Evolutionary conservation across 140 eudicot species (phyloP), one percentile per base, ranked within the genome.

Genomic region (Senecio squalidus): DNA sequence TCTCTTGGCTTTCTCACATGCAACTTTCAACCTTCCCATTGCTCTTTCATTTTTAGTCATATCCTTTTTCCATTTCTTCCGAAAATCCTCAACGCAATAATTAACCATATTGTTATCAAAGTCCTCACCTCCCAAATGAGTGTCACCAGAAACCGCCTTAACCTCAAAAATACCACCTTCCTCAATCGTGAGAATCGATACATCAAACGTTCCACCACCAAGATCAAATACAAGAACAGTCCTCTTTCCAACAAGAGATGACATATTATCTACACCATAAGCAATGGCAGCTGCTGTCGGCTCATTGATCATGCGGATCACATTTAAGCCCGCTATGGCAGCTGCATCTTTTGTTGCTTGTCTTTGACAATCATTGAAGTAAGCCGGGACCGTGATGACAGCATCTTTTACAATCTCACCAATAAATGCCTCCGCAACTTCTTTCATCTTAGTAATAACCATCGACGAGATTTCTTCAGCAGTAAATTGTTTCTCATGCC

Each of bases 381-480:
- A 43, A 43, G 49, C 17, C n/a, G 49, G 49, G 22, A 43, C 49
- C n/a, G 49, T 43, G 7, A 43, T 43, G 20, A 43, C 49, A 43
- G 49, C 49, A 14, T 43, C n/a, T 43, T n/a, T 43, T n/a, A 43
- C 49, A 43, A 8, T 15, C 5, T 43, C 20, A n/a, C 23, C 49
- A 43, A 43, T 15, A 14, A 13, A 43, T 3, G 49, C 17, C 17
- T 43, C 49, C 0, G 41, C 41, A 36, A 36, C 41, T 36, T 36
- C 41, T 36, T 36, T 36, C 41, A 36, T 36, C 3, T 43, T 43
- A 13, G 2, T 15, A 43, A 43, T 18, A 43, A 43, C 49, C 49
- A 43, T 43, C n/a, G 49, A 43, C n/a, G 49, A 43, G 49, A 43
- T 43, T 43, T 43, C 49, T 6, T 43, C 49, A 43, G 49, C 49